Base-by-base conservation (phyloP, 2,329 filamentous ascomycete genomes). In the Ilyonectria robusta region DNA sequence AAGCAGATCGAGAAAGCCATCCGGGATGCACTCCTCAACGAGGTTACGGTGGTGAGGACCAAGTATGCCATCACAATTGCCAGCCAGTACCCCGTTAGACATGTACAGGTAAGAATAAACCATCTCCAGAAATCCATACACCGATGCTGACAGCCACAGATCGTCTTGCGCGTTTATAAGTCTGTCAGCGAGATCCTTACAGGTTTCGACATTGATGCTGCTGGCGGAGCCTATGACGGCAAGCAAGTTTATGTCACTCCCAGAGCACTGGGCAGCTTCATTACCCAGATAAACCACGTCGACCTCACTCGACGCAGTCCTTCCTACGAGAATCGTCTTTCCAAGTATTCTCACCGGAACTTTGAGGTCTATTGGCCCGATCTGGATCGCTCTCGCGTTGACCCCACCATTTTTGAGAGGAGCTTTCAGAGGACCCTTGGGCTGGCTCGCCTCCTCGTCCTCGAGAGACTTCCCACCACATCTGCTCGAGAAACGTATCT, bases 51-150 rank as follows among this genome's bases (percentile, higher is more conserved):
- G 0, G 89, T 97, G 51, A 88, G 94, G 40, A 97, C 94, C 19
- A 97, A 95, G 83, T 92, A 97, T 75, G 92, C 94, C 10, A 91
- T 97, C 64, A 97, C 94, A 0, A 96, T 97, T 76, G 93, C 89
- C 37, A 94, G 91, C 50, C 91, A 95, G 78, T 95, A 96, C 76
- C 94, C 94, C 0, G 94, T 90, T 40, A 90, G 94, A 2, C 94
- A 97, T 77, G 87, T 97, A 4, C 93, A 89, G 81, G 85, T 86
- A 77, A 62, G 75, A 47, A 33, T 26, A 9, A 33, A 3, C 10
- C 9, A 15, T 6, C 7, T 19, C 17, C 51, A 4, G 33, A 5
- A 21, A n/a, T 10, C 1, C 11, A 13, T 21, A 4, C 1, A 15
- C 35, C 15, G 35, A 10, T 11, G 53, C 67, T 73, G 23, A 75